Base-by-base conservation (phyloP, 2,329 filamentous ascomycete genomes). In the Tolypocladium tundrense region DNA sequence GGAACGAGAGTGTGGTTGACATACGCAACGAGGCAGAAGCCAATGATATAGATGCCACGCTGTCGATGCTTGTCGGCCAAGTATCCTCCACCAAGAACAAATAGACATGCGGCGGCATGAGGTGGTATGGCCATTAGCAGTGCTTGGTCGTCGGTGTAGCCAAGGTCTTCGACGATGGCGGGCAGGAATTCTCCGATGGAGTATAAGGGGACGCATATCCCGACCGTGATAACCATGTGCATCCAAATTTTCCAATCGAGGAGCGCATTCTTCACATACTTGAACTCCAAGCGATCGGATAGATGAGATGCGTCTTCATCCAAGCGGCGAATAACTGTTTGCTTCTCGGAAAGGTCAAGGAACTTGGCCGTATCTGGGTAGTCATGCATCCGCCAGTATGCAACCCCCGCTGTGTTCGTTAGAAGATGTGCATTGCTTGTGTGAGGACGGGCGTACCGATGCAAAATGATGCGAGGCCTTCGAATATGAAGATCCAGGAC, bases 401-500 rank as follows among this genome's bases (percentile, higher is more conserved):
- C 77, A 45, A 67, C 64, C 42, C 77, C 60, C 45, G 79, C 88
- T 66, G 74, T 63, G 11, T 69, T 35, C 24, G 19, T 59, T 41
- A 56, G 55, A 11, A 37, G 41, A 53, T 31, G 37, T 8, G 13
- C 10, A 21, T 7, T 27, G 16, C 11, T 14, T 11, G n/a, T 48
- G 21, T 14, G 39, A 4, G 45, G n/a, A 42, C 43, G 31, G 54
- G 62, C 63, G 39, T 63, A 67, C 69, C 68, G 48, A 80, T 72
- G 39, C 77, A 1, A 5, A 82, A 68, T 7, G 79, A 81, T 27
- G 76, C 64, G 24, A 80, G 59, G 37, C 81, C 81, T 68, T 88
- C 86, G 4, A 90, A 73, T 59, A 91, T 88, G 69, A 93, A 93
- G 55, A 93, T 91, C 88, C 88, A 91, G 1, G 82, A 77, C 89